phyloP scores from a whole-genome alignment of 2,329 filamentous ascomycete genomes.

The Cladosporium sp. region DNA sequence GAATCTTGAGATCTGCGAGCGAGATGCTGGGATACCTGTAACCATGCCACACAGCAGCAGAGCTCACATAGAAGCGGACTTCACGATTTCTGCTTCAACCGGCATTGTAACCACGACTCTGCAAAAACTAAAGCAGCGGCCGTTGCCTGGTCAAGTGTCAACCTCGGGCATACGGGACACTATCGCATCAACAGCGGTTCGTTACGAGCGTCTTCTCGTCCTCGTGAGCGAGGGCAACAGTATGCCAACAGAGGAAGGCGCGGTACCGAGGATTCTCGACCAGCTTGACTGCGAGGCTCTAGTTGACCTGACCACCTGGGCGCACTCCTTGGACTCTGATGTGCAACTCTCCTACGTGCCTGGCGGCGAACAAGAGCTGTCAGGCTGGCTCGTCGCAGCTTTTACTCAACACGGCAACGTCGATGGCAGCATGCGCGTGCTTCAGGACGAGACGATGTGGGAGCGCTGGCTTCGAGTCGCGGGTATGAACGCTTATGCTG shows the following conservation, averaged over 20 bases:
- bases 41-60: background rate
- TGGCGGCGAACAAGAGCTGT: constrained; percentile 45
- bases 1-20: constrained; percentile 57
- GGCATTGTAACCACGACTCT: constrained; percentile 72
- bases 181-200: constrained; percentile 53
- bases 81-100: constrained; percentile 67
- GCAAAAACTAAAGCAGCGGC: constrained; percentile 69
- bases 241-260: background rate
- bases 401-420: constrained; percentile 43
- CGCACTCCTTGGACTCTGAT: constrained; percentile 41
- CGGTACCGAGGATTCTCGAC: constrained; percentile 27
- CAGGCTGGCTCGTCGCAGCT: constrained; percentile 42
- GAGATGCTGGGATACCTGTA: constrained; percentile 43
- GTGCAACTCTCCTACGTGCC: constrained; percentile 41
- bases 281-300: constrained; percentile 36
- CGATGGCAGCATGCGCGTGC: constrained; percentile 28
- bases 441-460: constrained; percentile 61
- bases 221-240: constrained; percentile 57
- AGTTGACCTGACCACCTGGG: constrained; percentile 45
- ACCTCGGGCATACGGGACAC: constrained; percentile 47
- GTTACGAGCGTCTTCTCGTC: constrained; percentile 69
- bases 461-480: constrained; percentile 65
- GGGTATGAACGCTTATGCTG: constrained; percentile 71
- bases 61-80: constrained; percentile 62
- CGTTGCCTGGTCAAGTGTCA: constrained; percentile 62